Percentiles rank a stretch among this genome's conserved stretches.
These are phyloP conservation scores for Psidium friedrichsthalianum DNA, from an alignment of 345 rosid species.

Conservation along the genomic window DNA sequence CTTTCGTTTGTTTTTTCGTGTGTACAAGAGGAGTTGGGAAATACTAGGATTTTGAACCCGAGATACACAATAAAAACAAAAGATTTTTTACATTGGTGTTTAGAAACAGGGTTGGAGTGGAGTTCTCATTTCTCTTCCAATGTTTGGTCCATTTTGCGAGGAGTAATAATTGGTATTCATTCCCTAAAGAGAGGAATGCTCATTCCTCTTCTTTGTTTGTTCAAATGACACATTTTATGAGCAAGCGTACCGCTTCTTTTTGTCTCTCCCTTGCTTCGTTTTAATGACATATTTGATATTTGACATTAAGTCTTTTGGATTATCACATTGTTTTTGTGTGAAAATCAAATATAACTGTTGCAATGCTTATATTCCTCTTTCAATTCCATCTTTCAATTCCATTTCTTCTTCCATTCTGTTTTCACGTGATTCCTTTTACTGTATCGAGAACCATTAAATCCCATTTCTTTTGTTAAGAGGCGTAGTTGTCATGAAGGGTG, in stretches of 20 bases:
- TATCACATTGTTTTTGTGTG: neutral
- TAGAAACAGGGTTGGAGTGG: neutral
- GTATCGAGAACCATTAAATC: neutral
- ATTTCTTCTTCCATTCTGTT: neutral
- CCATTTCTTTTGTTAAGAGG: neutral
- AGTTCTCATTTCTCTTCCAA: neutral
- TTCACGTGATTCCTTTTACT: neutral
- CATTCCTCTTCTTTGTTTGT: neutral
- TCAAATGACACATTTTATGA: neutral
- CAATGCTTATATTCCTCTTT: neutral
- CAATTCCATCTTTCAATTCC: neutral
- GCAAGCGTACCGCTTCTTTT: neutral
- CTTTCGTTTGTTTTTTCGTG: neutral
- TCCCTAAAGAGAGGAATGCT: neutral
- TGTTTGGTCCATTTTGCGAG: neutral
- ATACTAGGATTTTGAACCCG: neutral
- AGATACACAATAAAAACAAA: neutral
- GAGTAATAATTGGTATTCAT: neutral
- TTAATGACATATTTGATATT: neutral
- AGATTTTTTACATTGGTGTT: neutral
- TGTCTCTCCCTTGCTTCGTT: neutral
- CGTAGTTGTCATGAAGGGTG: neutral
- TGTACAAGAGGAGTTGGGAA: neutral
- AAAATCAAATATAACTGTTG: neutral
- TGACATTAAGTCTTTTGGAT: neutral